Base-by-base conservation (phyloP, 1,284 basidiomycete species). In the Microstroma glucosiphilum region DNA sequence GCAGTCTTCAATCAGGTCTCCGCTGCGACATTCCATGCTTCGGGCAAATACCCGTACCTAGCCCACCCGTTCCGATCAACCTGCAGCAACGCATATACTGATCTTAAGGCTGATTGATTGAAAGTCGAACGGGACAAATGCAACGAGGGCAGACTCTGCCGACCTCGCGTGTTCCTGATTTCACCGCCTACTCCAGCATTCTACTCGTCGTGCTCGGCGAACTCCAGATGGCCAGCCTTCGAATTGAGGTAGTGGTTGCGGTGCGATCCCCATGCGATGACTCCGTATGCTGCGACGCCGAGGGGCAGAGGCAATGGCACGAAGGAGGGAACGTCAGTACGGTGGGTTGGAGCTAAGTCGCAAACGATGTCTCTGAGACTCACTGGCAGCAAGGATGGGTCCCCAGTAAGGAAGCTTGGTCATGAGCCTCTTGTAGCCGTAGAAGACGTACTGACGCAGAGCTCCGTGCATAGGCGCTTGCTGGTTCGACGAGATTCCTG, bases 201-300 rank as follows among this genome's bases (percentile, higher is more conserved):
- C 49, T 68, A 71, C 66, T 76, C 66, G 55, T 74, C 71, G 60
- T 69, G 48, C 23, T 30, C 66, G 60, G 59, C 72, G 57, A 63
- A 63, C 56, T 67, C 72, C 49, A 72, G 67, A 63, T 76, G 75
- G 40, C 74, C 74, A 6, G 69, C 74, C 67, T 79, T 79, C 23
- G 74, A 77, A 71, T 78, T 77, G 65, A 73, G 69, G 69, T 68
- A 79, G 48, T 67, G 71, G 66, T 71, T 71, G 62, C 71, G 68
- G 62, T 66, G 62, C 68, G 71, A 73, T 48, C 69, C 76, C 76
- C 77, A 79, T 21, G 72, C 65, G 65, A 71, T 72, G 55, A 78
- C 68, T 42, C 70, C 69, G 70, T 78, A 77, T 40, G 72, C 73
- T 71, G 61, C 23, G 30, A n/a, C 49, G 57, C 40, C 15, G 12